Evolutionary conservation across 805 yeast genomes (phyloP).

Genomic region (Cyberlindnera petersonii): DNA sequence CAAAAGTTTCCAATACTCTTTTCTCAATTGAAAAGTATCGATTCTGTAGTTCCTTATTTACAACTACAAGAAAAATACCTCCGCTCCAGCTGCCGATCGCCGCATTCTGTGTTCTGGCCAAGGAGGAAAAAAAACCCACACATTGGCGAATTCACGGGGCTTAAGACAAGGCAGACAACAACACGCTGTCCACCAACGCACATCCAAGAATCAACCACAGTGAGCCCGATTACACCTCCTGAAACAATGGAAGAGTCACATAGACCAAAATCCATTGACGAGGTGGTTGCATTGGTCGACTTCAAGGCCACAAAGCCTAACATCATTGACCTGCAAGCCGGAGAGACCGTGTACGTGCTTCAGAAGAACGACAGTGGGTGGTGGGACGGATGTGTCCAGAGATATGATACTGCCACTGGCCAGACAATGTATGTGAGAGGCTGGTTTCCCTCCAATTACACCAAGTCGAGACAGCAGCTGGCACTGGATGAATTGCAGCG

Average conservation of each 20-base stretch:
- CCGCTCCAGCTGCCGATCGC: no score
- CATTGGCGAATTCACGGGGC: not conserved
- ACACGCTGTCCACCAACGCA: no score
- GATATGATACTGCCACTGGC: conserved; percentile 25
- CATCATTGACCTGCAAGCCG: conserved; percentile 51
- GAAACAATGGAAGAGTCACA: no score
- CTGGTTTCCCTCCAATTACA: conserved; percentile 78
- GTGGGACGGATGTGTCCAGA: conserved; percentile 75
- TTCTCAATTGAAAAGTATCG: no score
- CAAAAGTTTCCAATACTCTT: no score
- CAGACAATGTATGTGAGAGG: conserved; percentile 44
- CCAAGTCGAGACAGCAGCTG: conserved; percentile 22
- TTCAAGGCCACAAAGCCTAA: conserved; percentile 50
- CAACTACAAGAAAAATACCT: not conserved
- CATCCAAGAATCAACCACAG: no score
- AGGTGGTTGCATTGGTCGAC: conserved; percentile 56
- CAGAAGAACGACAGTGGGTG: conserved; percentile 62
- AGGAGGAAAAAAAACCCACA: not conserved
- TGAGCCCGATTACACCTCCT: no score
- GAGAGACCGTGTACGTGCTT: conserved; percentile 71
- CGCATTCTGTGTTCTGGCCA: no score
- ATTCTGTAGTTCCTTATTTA: not conserved
- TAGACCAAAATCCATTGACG: conserved; percentile 35
- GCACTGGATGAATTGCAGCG: conserved; percentile 9
- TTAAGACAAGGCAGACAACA: not conserved